Evolutionary conservation across 2,329 filamentous ascomycete species (phyloP).

Genomic region (Colletotrichum lindemuthianum): DNA sequence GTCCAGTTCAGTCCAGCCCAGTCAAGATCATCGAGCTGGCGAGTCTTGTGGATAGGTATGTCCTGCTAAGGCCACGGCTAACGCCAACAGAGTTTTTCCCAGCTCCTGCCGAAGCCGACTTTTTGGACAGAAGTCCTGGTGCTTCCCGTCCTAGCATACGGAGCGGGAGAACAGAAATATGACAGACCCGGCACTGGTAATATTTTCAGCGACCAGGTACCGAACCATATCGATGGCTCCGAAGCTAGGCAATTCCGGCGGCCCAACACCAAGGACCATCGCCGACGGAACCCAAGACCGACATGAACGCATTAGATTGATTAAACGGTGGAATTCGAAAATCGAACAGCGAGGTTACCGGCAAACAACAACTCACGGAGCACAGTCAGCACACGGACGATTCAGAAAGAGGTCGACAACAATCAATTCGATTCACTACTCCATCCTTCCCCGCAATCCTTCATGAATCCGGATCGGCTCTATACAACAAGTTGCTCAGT

Average conservation of each 20-base stretch:
- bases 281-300: constrained; percentile 12
- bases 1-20: not conserved
- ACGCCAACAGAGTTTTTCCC: not conserved
- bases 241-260: constrained; percentile 12
- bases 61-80: not conserved
- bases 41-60: not conserved
- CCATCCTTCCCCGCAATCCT: constrained; percentile 28
- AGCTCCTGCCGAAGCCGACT: constrained; percentile 5
- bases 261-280: constrained; percentile 14
- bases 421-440: constrained; percentile 25
- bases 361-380: not conserved
- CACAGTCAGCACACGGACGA: not conserved
- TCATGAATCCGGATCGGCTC: constrained; percentile 6
- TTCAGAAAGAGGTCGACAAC: not conserved
- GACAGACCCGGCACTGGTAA: no score
- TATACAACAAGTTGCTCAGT: no score
- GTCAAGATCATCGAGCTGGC: no score
- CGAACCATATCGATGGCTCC: not conserved
- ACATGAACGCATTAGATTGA: constrained; percentile 17
- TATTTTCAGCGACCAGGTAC: no score
- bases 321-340: constrained; percentile 30
- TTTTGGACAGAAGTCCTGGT: no score
- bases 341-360: constrained; percentile 5
- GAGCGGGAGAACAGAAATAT: not conserved
- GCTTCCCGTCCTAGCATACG: not conserved